Evolutionary conservation across 495 filamentous ascomycete genomes (phyloP), one percentile per base, ranked within the genome.

Genomic region (Podospora bellae-mahoneyi): DNA sequence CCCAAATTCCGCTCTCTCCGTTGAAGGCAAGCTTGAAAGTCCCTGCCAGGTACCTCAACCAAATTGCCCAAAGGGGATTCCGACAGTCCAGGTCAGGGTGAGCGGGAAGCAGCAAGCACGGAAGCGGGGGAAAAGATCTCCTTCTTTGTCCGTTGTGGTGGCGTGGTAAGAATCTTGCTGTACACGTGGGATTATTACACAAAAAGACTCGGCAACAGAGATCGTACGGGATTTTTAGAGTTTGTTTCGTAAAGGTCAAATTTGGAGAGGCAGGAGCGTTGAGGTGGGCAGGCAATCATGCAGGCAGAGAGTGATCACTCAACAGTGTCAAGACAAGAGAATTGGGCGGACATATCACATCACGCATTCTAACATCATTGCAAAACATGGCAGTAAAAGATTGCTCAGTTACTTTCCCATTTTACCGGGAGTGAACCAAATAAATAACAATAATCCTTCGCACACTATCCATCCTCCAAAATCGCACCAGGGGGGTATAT

Each of bases 401-500:
- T 16, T 48, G 39, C 39, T 48, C 39, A 48, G 13, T 48, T 48
- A 48, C 15, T 18, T 48, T 13, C 13, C 39, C 39, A 48, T 48
- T 48, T 48, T 10, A 48, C 9, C 2, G 39, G 39, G 9, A 48
- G 9, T 16, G 13, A 48, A 48, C 9, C 39, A 10, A 48, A 10
- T 48, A 48, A 48, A 48, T 48, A 48, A 48, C 39, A 48, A 48
- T 48, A 48, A 48, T 48, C 39, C 39, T 48, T 10, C 39, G 2
- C 39, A 48, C 39, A 32, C 7, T 7, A 23, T 23, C n/a, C 53
- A 62, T 55, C 34, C 56, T 57, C 13, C 39, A 65, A 55, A 10
- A 57, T 53, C 61, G 61, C 67, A 64, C 48, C 55, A 59, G 64
- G 64, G 60, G 68, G 68, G 64, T 69, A 69, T 69, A 65, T 66